These are phyloP conservation scores for Amoebophrya sp. DNA, from an alignment of 169 alveolate genomes.

Conservation along the genomic window DNA sequence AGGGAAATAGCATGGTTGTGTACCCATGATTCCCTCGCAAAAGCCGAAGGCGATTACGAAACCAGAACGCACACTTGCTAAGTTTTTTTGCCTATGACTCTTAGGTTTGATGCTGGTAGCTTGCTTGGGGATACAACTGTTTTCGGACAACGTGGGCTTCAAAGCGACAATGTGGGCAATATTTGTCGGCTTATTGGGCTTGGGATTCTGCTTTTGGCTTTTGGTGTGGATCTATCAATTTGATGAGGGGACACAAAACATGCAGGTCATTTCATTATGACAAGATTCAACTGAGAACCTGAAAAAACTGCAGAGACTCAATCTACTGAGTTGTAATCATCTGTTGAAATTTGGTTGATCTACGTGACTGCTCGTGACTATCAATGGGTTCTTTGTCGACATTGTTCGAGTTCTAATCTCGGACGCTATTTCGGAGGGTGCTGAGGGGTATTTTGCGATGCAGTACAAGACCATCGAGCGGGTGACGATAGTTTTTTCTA, in stretches of 20 bases:
- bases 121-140: background rate
- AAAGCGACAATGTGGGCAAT: background rate
- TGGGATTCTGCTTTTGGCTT: slow-evolving; percentile 23
- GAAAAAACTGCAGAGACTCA: no score
- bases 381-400: no score
- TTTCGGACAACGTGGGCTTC: background rate
- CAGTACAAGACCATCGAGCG: slow-evolving; percentile 67
- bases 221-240: slow-evolving; percentile 19
- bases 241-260: slow-evolving; percentile 36
- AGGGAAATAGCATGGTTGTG: no score
- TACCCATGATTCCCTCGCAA: no score
- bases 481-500: slow-evolving; percentile 56
- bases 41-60: no score
- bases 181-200: background rate
- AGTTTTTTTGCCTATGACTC: background rate
- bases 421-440: slow-evolving; percentile 68
- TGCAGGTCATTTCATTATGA: slow-evolving; percentile 55
- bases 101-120: background rate
- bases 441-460: slow-evolving; percentile 75
- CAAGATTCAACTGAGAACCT: no score
- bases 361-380: no score
- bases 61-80: no score
- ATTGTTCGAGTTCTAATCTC: no score
- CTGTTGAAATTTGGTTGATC: no score
- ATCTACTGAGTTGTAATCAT: no score